Base-by-base conservation (phyloP, 495 filamentous ascomycete species). In the Hyaloscypha finlandica region DNA sequence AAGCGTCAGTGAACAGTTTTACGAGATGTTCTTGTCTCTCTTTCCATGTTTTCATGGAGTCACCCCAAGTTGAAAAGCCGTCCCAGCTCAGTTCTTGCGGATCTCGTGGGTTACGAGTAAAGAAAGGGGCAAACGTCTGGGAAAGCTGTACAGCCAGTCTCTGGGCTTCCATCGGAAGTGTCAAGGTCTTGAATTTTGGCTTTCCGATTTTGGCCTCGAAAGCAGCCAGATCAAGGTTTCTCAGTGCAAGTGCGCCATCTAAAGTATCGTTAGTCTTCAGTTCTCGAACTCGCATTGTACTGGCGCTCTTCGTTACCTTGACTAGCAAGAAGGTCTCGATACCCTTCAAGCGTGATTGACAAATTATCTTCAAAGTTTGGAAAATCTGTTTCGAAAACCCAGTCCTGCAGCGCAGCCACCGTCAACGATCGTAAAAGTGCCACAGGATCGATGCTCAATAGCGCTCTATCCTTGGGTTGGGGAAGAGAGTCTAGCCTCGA, bases 321-420 rank as follows among this genome's bases (percentile, higher is more conserved):
- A 33, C 8, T 48, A 4, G 37, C 35, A 33, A 66, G 22, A 35
- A 59, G 6, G 6, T 59, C 16, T 32, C 63, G 33, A 39, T 66
- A 66, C 30, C 8, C 22, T 6, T 19, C 22, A 8, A 66, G 39
- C 4, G 53, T 20, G 14, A 51, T 37, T 19, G 32, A 59, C n/a
- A 33, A 33, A 8, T 59, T 20, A 8, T 33, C 25, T 19, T 51
- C 63, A 32, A 66, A 52, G 9, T 51, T 16, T 19, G 63, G 63
- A 52, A 66, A 66, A 19, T 59, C 55, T 3, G 54, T 52, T 32
- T 66, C 63, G 19, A 66, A 66, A 8, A 66, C 63, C 63, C 63
- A 66, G 33, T 32, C n/a, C 12, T 20, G 39, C 19, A 66, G 22
- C 3, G 63, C 63, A 48, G 37, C 22, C 4, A 54, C 31, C 14